Percentiles rank a stretch among this genome's conserved stretches.
These are phyloP conservation scores for Nissolia schottii DNA, from an alignment of 306 rosid species.

Conservation along the genomic window DNA sequence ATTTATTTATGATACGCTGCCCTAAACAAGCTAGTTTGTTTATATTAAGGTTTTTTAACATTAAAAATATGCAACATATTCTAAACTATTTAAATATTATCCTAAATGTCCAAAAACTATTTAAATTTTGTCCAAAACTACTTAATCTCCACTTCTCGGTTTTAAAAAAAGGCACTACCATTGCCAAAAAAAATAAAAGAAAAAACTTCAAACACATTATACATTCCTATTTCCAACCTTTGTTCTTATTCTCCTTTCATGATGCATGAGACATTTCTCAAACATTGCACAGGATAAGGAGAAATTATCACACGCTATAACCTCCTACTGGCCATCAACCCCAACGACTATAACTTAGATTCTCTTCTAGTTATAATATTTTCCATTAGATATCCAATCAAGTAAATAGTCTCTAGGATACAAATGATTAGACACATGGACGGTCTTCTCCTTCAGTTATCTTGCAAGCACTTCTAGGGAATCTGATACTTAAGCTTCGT, in stretches of 20 bases:
- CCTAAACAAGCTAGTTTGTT: too few relatives aligned
- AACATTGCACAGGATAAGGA: not conserved
- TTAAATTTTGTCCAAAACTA: too few relatives aligned
- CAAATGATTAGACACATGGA: too few relatives aligned
- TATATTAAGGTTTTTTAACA: too few relatives aligned
- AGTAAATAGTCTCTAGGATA: too few relatives aligned
- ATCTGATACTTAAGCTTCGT: slow-evolving; percentile 74
- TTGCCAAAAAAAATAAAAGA: not conserved
- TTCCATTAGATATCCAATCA: slow-evolving; percentile 21
- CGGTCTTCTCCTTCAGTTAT: slow-evolving; percentile 50
- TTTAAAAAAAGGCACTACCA: not conserved
- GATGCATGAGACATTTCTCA: not conserved
- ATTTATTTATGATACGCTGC: too few relatives aligned
- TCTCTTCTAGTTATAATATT: not conserved
- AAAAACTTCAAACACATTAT: slow-evolving; percentile 3
- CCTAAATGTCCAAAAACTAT: too few relatives aligned
- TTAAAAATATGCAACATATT: too few relatives aligned
- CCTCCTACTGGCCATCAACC: too few relatives aligned
- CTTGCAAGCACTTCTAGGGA: slow-evolving; percentile 59
- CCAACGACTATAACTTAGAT: too few relatives aligned
- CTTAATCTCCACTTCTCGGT: too few relatives aligned
- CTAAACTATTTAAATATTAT: too few relatives aligned
- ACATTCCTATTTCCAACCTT: not conserved
- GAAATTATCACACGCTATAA: slow-evolving; percentile 9
- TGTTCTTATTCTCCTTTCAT: not conserved